These are phyloP conservation scores for Hyaloperonospora brassicae DNA, from an alignment of 352 stramenopile species.

Conservation along the genomic window DNA sequence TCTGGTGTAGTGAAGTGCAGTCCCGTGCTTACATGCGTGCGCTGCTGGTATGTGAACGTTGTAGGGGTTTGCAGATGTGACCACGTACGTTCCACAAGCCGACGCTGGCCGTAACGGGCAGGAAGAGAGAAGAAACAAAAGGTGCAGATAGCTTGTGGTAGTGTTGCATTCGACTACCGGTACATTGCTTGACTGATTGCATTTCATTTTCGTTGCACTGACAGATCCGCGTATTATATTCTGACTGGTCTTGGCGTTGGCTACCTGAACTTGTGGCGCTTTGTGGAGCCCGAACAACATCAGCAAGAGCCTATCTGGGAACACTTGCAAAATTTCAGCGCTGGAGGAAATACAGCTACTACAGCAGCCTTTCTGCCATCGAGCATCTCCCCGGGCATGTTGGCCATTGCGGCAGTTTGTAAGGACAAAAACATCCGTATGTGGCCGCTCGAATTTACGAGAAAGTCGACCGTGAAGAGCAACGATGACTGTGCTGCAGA, in stretches of 20 bases:
- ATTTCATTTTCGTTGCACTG: not conserved
- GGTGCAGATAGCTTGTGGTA: conserved; percentile 5
- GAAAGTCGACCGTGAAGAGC: conserved; percentile 3
- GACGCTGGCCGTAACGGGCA: conserved; percentile 1
- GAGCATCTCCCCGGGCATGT: conserved; percentile 13
- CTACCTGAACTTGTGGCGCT: conserved; percentile 68
- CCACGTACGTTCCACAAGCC: conserved; percentile 28
- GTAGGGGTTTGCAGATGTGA: conserved; percentile 72
- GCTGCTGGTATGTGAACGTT: conserved; percentile 5
- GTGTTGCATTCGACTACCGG: not conserved
- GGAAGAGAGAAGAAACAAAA: conserved; percentile 8
- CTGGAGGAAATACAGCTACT: conserved; percentile 49
- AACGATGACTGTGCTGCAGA: conserved; percentile 22
- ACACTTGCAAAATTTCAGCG: conserved; percentile 43
- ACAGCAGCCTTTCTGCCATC: conserved; percentile 49
- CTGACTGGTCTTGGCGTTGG: conserved; percentile 64
- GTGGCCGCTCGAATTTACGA: conserved; percentile 49
- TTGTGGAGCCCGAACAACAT: conserved; percentile 32
- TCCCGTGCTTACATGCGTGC: conserved; percentile 1
- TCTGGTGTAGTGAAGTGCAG: not conserved
- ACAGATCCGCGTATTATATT: conserved; percentile 61
- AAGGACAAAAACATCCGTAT: conserved; percentile 57
- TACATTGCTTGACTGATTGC: conserved; percentile 2
- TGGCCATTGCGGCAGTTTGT: conserved; percentile 41
- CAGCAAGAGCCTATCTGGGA: conserved; percentile 40